These are phyloP conservation scores for Besnoitia besnoiti DNA, from an alignment of 169 alveolate genomes.

Conservation along the genomic window DNA sequence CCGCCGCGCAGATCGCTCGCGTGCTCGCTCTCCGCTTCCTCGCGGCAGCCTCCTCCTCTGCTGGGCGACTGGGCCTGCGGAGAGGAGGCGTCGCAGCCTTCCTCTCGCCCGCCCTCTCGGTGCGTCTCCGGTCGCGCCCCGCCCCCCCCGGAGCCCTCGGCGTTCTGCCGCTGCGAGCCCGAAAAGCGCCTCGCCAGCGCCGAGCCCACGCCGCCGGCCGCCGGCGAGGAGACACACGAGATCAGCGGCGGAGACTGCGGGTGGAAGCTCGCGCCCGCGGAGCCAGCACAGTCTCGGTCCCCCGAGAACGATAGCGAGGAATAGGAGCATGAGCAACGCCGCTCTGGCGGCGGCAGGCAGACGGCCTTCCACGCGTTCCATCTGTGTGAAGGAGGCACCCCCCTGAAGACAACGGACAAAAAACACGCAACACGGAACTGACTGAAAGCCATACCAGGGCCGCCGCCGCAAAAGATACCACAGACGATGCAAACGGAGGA, in stretches of 20 bases:
- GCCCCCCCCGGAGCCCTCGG: neutral
- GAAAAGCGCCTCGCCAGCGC: neutral
- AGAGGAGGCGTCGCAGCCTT: neutral
- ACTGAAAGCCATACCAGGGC: no score
- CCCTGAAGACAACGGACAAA: constrained; percentile 7
- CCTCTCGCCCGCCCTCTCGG: neutral
- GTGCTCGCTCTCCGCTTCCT: neutral
- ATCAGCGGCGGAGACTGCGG: constrained; percentile 12
- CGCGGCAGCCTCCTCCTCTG: no score
- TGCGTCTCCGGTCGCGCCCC: neutral
- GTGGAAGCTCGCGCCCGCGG: neutral
- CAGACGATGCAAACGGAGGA: no score
- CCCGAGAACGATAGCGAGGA: neutral
- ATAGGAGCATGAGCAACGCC: neutral
- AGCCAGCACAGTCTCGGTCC: neutral
- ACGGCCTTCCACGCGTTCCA: constrained; percentile 56
- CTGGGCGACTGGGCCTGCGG: neutral
- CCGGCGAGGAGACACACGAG: constrained; percentile 30
- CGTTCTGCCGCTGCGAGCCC: neutral
- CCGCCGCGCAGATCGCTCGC: no score
- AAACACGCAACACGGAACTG: neutral
- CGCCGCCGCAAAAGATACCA: no score
- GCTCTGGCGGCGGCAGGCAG: constrained; percentile 32
- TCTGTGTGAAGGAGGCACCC: constrained; percentile 54
- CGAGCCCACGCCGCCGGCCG: constrained; percentile 12